Evolutionary conservation across 2,329 filamentous ascomycete species (phyloP).

Genomic region (Daldinia sp.): DNA sequence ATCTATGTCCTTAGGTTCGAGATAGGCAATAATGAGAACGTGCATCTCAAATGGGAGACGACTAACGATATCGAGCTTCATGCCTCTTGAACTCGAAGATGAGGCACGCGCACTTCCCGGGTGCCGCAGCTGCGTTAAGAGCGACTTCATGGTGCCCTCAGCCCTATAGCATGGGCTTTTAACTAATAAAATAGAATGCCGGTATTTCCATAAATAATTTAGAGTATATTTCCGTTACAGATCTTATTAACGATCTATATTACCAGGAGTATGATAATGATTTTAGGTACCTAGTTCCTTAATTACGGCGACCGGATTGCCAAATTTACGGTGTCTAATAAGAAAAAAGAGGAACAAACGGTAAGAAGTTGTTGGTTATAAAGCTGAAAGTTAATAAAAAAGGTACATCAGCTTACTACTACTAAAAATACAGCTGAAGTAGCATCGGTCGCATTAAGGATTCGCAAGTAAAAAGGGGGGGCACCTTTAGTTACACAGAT

Average conservation of each 20-base stretch:
- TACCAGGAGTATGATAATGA: not conserved
- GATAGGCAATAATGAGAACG: constrained; percentile 44
- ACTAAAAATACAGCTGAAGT: constrained; percentile 11
- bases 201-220: not conserved
- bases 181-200: not conserved
- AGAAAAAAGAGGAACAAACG: not conserved
- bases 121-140: constrained; percentile 28
- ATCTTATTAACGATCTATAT: not conserved
- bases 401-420: constrained; percentile 5
- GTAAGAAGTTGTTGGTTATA: constrained; percentile 1
- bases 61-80: constrained; percentile 43
- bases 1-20: constrained; percentile 46
- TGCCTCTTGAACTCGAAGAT: not conserved
- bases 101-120: constrained; percentile 9
- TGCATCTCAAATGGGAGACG: constrained; percentile 51
- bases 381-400: not conserved
- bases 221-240: not conserved
- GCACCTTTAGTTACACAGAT: not conserved
- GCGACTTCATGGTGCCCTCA: constrained; percentile 34
- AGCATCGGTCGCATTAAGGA: constrained; percentile 1
- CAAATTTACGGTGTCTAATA: not conserved
- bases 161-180: not conserved
- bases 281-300: not conserved
- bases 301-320: not conserved
- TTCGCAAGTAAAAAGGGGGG: constrained; percentile 4